These are phyloP conservation scores for Inosperma sp. DNA, from an alignment of 768 basidiomycete genomes.

Conservation along the genomic window DNA sequence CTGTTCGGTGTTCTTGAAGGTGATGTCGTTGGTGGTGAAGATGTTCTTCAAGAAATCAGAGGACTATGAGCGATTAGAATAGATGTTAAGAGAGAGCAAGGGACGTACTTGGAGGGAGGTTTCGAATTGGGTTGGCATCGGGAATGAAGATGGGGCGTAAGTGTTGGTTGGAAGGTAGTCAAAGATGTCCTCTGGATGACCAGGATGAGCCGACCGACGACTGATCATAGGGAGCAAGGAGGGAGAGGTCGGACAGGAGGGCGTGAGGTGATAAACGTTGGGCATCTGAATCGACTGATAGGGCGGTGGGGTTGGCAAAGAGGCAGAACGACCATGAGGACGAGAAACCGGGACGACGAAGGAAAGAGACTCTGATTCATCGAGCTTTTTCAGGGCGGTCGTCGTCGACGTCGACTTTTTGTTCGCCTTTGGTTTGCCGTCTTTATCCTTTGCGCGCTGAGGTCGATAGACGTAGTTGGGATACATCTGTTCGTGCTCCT, in stretches of 20 bases:
- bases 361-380: constrained; percentile 34
- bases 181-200: constrained; percentile 45
- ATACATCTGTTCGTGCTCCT: constrained; percentile 70
- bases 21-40: constrained; percentile 33
- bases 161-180: constrained; percentile 50
- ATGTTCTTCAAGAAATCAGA: constrained; percentile 49
- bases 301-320: constrained; percentile 63
- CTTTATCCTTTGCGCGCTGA: constrained; percentile 57
- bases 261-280: constrained; percentile 47
- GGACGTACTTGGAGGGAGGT: constrained; percentile 40
- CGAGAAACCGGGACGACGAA: constrained; percentile 37
- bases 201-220: constrained; percentile 51
- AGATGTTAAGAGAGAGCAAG: constrained; percentile 12
- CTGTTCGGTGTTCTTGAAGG: constrained; percentile 17
- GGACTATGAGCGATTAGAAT: constrained; percentile 31
- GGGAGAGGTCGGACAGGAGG: constrained; percentile 63
- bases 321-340: constrained; percentile 37
- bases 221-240: constrained; percentile 56
- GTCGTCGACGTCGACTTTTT: constrained; percentile 35
- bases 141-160: constrained; percentile 38
- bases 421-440: constrained; percentile 42
- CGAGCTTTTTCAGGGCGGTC: constrained; percentile 30
- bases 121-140: constrained; percentile 39
- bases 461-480: constrained; percentile 79
- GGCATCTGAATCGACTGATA: constrained; percentile 69